Evolutionary conservation across 805 yeast genomes (phyloP), one percentile per base, ranked within the genome.

Genomic region (Kuraishia hungarica): DNA sequence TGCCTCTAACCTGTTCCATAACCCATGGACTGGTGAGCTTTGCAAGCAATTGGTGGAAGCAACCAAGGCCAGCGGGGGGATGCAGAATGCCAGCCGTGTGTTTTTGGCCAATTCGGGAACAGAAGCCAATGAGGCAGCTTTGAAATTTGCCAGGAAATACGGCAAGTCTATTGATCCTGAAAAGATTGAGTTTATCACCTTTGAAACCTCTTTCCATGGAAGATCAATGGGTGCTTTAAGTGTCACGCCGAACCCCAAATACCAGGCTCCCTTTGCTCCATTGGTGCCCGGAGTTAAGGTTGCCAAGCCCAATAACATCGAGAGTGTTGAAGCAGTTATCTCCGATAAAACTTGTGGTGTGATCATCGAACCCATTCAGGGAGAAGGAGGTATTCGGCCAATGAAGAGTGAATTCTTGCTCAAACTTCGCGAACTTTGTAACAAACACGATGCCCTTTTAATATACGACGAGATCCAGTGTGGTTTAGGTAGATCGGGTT

Each of bases 381-480:
- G 98, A 61, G 99, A 93, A 73, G 98, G 99, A 56, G 99, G 99
- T 56, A 85, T 93, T 20, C 82, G 84, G 64, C 82, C 86, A 21
- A 80, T 89, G 56, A 76, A 80, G 46, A 61, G 71, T 0, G 88
- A 83, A 49, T 91, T 89, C 66, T 75, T 93, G 58, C 66, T 75
- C 2, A 82, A 81, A 52, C 73, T 93, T 67, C 84, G 86, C 61
- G 69, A 80, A 62, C 71, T 87, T 55, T 89, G 97, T 67, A 72
- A 74, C 55, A 78, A 84, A 55, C 77, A 85, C 61, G 83, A 87
- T 54, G 96, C 88, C 11, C 67, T 89, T 35, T 79, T 93, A 57
- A 92, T 93, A 60, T 91, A 84, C 68, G 99, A 93, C 73, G 99
- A 93, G 73, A 93, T 93, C 64, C 99, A 93, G 71, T 90, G 97